A percentile compares a stretch with the other conserved stretches of the same genome.
phyloP scores from a whole-genome alignment of 371 early-diverging fungal genomes.

The Mortierella sp. region DNA sequence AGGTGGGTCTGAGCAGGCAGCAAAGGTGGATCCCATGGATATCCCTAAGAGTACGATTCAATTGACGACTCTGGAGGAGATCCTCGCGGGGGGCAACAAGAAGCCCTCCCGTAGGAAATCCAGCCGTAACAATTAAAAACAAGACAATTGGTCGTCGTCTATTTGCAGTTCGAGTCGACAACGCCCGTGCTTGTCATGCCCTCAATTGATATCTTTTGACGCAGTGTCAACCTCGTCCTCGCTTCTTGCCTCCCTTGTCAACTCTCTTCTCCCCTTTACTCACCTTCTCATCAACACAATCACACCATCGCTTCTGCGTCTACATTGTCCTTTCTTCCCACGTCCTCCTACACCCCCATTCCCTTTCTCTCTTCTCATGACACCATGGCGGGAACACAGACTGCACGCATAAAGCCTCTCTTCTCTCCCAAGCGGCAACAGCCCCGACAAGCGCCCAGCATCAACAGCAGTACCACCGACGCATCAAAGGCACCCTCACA shows the following conservation, averaged over 20 bases:
- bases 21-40: not conserved
- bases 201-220: too few species aligned
- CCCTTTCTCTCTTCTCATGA: not conserved
- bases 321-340: not conserved
- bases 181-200: too few species aligned
- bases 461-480: not conserved
- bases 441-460: not conserved
- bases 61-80: slow-evolving; percentile 34
- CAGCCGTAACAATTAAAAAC: slow-evolving; percentile 4
- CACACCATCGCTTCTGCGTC: not conserved
- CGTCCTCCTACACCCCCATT: not conserved
- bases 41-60: slow-evolving; percentile 15
- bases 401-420: not conserved
- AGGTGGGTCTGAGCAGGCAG: not conserved
- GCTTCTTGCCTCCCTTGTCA: too few species aligned
- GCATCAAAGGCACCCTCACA: not conserved
- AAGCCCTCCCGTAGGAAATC: slow-evolving; percentile 44
- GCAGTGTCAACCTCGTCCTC: too few species aligned
- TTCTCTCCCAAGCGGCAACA: not conserved
- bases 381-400: not conserved
- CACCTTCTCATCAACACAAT: not conserved
- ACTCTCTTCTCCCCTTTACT: not conserved
- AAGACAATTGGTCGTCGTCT: too few species aligned
- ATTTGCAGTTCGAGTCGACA: too few species aligned
- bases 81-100: slow-evolving; percentile 37